phyloP scores from a whole-genome alignment of 129 eudicot genomes.

The Artemisia annua region DNA sequence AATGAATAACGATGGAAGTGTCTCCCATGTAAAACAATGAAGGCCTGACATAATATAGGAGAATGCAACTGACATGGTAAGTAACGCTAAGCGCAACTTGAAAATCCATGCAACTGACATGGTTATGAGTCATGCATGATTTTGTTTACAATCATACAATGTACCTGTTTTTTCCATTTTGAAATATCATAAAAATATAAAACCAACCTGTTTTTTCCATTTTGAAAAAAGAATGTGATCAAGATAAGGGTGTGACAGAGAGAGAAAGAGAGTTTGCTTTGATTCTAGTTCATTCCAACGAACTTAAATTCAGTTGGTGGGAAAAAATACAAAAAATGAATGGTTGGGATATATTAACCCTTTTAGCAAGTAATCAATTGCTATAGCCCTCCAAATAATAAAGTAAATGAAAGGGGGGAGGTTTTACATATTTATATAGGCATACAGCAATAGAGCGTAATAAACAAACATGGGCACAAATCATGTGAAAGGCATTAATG shows the following conservation, averaged over 20 bases:
- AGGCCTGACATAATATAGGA: too few relatives aligned
- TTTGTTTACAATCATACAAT: too few relatives aligned
- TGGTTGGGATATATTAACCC: not conserved
- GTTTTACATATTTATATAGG: not conserved
- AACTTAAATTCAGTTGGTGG: not conserved
- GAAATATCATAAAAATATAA: constrained; percentile 2
- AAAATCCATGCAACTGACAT: too few relatives aligned
- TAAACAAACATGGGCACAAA: constrained; percentile 1
- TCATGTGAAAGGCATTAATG: not conserved
- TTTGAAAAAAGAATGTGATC: not conserved
- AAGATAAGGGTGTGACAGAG: not conserved
- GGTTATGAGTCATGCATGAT: too few relatives aligned
- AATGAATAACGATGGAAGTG: too few relatives aligned
- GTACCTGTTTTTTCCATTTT: not conserved
- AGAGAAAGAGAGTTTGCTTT: constrained; percentile 5
- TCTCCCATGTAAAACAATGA: too few relatives aligned
- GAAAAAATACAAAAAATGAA: not conserved
- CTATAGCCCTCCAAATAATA: not conserved
- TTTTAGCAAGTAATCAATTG: not conserved
- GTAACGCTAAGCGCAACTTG: too few relatives aligned
- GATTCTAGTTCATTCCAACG: not conserved
- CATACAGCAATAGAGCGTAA: not conserved
- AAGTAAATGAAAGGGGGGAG: not conserved
- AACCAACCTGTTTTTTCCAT: not conserved
- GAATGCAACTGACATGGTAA: too few relatives aligned